Evolutionary conservation across 495 filamentous ascomycete species (phyloP).

Genomic region (Neurospora sp.): DNA sequence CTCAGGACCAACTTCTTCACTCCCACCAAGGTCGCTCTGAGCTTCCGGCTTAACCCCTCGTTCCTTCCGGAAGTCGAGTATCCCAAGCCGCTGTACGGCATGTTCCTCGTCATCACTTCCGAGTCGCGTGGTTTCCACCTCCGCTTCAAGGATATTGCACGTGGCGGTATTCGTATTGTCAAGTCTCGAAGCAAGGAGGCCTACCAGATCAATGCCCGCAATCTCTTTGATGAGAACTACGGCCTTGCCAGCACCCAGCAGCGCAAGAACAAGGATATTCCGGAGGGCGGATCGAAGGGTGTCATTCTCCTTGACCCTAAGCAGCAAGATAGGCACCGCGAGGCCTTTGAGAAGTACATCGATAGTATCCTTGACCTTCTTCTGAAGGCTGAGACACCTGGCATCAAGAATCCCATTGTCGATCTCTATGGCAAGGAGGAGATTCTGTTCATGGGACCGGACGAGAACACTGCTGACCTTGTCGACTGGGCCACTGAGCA

Average conservation of each 20-base stretch:
- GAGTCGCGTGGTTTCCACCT: slow-evolving; percentile 97
- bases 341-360: slow-evolving; percentile 99
- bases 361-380: slow-evolving; percentile 95
- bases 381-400: slow-evolving; percentile 76
- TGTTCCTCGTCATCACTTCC: slow-evolving; percentile 96
- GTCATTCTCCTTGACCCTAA: slow-evolving; percentile 89
- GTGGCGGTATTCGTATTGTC: slow-evolving; percentile 96
- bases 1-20: slow-evolving; percentile 99
- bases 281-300: slow-evolving; percentile 97
- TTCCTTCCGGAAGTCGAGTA: slow-evolving; percentile 92
- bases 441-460: slow-evolving; percentile 96
- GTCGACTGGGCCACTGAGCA: slow-evolving; percentile 98
- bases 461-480: slow-evolving; percentile 95
- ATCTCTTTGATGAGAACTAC: slow-evolving; percentile 97
- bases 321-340: slow-evolving; percentile 82
- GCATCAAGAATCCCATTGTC: slow-evolving; percentile 97
- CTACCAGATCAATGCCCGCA: slow-evolving; percentile 91
- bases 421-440: slow-evolving; percentile 89
- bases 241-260: slow-evolving; percentile 96
- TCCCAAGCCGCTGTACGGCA: slow-evolving; percentile 85
- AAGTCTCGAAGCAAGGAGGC: slow-evolving; percentile 92
- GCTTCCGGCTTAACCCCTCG: slow-evolving; percentile 81
- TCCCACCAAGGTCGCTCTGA: slow-evolving; percentile 94
- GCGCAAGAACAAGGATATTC: slow-evolving; percentile 99
- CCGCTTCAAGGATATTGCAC: slow-evolving; percentile 92